These are phyloP conservation scores for Podospora australis DNA, from an alignment of 495 filamentous ascomycete genomes.

Conservation along the genomic window DNA sequence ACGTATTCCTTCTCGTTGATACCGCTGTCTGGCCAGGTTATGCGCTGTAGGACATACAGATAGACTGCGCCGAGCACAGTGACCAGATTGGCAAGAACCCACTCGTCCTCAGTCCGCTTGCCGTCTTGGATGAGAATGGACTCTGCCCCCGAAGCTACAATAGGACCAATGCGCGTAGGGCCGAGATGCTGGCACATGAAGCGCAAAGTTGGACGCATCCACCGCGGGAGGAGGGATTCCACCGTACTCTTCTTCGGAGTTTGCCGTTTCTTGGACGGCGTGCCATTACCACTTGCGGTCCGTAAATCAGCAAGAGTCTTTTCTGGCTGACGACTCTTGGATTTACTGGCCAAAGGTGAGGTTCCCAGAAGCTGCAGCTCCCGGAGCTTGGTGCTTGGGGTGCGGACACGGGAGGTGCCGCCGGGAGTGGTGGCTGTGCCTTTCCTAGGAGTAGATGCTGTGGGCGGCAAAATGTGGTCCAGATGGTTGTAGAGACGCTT, in stretches of 20 bases:
- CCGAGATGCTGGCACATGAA: slow-evolving; percentile 48
- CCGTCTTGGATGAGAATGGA: slow-evolving; percentile 34
- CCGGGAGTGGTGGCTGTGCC: slow-evolving; percentile 18
- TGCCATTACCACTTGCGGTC: slow-evolving; percentile 1
- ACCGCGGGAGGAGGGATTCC: slow-evolving; percentile 46
- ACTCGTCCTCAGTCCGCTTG: slow-evolving; percentile 37
- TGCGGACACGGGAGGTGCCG: slow-evolving; percentile 13
- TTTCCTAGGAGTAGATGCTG: slow-evolving; percentile 23
- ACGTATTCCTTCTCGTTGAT: slow-evolving; percentile 32
- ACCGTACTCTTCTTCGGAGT: background rate
- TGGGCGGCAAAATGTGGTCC: slow-evolving; percentile 57
- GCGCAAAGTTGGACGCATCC: slow-evolving; percentile 61
- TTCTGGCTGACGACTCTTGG: slow-evolving; percentile 26
- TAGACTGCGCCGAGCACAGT: slow-evolving; percentile 61
- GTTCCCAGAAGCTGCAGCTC: slow-evolving; percentile 13
- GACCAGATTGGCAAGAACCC: slow-evolving; percentile 46
- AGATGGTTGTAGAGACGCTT: slow-evolving; percentile 78
- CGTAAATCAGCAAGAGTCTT: slow-evolving; percentile 33
- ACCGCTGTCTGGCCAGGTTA: slow-evolving; percentile 29
- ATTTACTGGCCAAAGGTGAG: slow-evolving; percentile 13
- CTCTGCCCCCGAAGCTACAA: slow-evolving; percentile 39
- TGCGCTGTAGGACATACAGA: slow-evolving; percentile 51
- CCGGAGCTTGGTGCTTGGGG: slow-evolving; percentile 31
- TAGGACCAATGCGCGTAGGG: slow-evolving; percentile 31
- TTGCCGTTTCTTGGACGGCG: slow-evolving; percentile 8